Evolutionary conservation across 805 yeast species (phyloP).

Genomic region (Candida ascalaphidarum): DNA sequence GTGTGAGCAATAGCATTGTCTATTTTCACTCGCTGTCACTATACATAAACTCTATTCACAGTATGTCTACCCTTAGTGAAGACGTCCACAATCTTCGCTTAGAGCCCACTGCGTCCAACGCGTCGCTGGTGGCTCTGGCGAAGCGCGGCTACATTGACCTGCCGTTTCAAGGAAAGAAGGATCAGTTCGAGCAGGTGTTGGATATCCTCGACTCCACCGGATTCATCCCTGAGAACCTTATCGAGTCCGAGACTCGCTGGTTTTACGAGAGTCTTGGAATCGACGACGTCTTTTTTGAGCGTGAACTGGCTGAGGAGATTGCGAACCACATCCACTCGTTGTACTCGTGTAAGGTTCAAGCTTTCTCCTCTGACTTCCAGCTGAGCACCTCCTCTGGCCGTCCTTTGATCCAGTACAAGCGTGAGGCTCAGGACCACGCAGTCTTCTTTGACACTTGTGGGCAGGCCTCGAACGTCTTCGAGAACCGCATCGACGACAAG

Average conservation of each 20-base stretch:
- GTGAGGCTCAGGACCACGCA: slow-evolving; percentile 79
- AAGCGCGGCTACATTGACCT: slow-evolving; percentile 63
- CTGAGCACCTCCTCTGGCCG: slow-evolving; percentile 19
- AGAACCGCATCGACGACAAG: slow-evolving; percentile 70
- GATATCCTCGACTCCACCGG: slow-evolving; percentile 77
- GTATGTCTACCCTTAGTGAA: slow-evolving; percentile 1
- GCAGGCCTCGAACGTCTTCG: slow-evolving; percentile 47
- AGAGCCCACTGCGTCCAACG: slow-evolving; percentile 16
- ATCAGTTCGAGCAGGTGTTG: slow-evolving; percentile 74
- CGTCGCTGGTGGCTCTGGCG: slow-evolving; percentile 20
- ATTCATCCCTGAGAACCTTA: slow-evolving; percentile 78
- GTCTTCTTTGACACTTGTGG: slow-evolving; percentile 76
- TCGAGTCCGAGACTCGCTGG: slow-evolving; percentile 84
- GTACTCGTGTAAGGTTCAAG: slow-evolving; percentile 89
- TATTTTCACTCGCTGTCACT: too few species aligned
- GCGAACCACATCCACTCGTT: slow-evolving; percentile 80
- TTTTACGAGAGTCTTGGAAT: slow-evolving; percentile 83
- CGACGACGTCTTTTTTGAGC: slow-evolving; percentile 86
- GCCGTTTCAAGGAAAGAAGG: slow-evolving; percentile 72
- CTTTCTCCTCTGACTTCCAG: slow-evolving; percentile 51
- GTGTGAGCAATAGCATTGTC: too few species aligned
- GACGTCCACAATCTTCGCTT: slow-evolving; percentile 15
- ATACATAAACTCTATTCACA: too few species aligned
- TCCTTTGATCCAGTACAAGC: slow-evolving; percentile 67
- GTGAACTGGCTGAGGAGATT: slow-evolving; percentile 72